Evolutionary conservation across 2,329 filamentous ascomycete genomes (phyloP).

Genomic region (Ophiostoma australiae): DNA sequence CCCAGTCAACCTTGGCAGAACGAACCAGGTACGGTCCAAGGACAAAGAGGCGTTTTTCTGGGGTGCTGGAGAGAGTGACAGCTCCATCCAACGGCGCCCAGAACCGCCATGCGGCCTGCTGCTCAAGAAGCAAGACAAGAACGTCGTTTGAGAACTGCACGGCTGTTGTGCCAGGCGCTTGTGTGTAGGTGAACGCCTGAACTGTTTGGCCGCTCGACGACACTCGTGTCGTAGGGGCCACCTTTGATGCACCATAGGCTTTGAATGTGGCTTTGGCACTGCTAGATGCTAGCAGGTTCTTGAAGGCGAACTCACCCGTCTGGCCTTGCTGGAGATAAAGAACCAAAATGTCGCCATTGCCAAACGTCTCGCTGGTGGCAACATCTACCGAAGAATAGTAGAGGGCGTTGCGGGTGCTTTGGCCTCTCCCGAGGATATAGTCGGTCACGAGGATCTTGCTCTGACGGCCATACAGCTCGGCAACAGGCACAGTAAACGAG

Average conservation of each 20-base stretch:
- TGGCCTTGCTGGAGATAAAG: conserved; percentile 54
- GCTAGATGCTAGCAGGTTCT: conserved; percentile 26
- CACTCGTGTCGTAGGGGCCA: not conserved
- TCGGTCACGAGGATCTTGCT: conserved; percentile 64
- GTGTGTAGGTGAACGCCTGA: not conserved
- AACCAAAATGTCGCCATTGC: conserved; percentile 49
- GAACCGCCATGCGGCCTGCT: conserved; percentile 51
- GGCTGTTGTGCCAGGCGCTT: conserved; percentile 40
- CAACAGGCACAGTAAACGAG: conserved; percentile 53
- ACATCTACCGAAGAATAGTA: conserved; percentile 67
- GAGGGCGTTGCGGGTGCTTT: conserved; percentile 38
- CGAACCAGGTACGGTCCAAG: conserved; percentile 42
- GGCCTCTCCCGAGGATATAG: conserved; percentile 51
- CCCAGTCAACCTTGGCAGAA: conserved; percentile 18
- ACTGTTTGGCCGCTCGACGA: not conserved
- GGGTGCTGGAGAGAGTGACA: conserved; percentile 30
- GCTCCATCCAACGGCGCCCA: conserved; percentile 43
- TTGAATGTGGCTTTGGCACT: not conserved
- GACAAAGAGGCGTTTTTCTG: conserved; percentile 47
- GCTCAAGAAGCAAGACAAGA: conserved; percentile 49
- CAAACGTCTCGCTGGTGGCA: conserved; percentile 44
- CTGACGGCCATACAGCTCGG: conserved; percentile 59
- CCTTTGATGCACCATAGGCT: not conserved
- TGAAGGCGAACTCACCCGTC: conserved; percentile 47
- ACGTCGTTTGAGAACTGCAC: conserved; percentile 47